Base-by-base conservation (phyloP, 2,329 filamentous ascomycete genomes). In the Stemphylium lycopersici region DNA sequence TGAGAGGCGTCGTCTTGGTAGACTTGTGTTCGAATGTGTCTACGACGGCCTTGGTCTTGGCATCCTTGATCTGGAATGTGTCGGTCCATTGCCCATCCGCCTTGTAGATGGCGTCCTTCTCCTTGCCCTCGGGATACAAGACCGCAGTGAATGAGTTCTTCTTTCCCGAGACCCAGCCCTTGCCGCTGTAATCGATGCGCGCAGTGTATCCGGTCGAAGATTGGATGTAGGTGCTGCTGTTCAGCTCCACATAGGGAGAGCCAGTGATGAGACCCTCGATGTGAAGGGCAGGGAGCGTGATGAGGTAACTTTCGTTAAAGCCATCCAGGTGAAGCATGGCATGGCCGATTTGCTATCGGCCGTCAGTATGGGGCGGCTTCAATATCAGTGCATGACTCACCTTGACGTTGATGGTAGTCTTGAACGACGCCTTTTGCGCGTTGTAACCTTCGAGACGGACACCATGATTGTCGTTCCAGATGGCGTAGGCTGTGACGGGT, bases 351-450 rank as follows among this genome's bases (percentile, higher is more conserved):
- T 96, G 91, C 82, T 76, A 48, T 33, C 16, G 26, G 24, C 3
- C 3, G 11, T 67, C 12, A 69, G 54, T 6, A 12, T 4, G 5
- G 22, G 1, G 18, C 24, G n/a, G 4, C 22, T 22, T 7, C 1
- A 7, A 3, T 16, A 4, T 6, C 12, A 12, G 1, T 4, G 6
- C 0, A 1, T 10, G 4, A 29, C 38, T 41, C 32, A 75, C 74
- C 66, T 96, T 96, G 71, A 99, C 89, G 69, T 93, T 90, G 76
- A 98, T 97, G 39, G 93, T 96, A 65, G 89, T 88, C 59, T 90
- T 90, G 77, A 99, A 97, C 13, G 91, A 96, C 3, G 93, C 93
- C 76, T 96, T 98, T 73, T 98, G 95, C 13, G 90, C 93, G 70
- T 98, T 97, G 80, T 96, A 97, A 48, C 93, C 93, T 79, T 87